Evolutionary conservation across 805 yeast species (phyloP), one percentile per base, ranked within the genome.

Genomic region (Danielia reshetovae): DNA sequence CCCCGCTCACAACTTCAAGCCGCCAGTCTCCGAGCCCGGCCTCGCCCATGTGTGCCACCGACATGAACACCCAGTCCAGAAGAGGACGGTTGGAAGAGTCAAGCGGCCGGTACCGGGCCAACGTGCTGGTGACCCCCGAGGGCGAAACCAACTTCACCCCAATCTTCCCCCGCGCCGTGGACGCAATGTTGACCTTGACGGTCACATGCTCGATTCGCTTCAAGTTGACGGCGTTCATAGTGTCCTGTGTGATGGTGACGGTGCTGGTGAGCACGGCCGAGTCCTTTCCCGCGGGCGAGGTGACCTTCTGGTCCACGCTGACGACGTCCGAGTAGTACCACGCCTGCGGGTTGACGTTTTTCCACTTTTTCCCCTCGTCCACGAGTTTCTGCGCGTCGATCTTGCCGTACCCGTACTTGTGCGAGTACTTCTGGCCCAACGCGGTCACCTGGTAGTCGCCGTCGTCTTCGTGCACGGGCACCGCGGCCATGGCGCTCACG

Each of bases 41-140:
- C 48, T 82, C 89, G 25, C 96, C 96, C 97, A 97, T 93, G 57
- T 93, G 97, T 1, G 95, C 97, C n/a, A 93, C 97, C 8, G 90
- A 75, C 86, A 89, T 86, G 54, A 93, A 93, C 1, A 85, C 84
- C 98, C 98, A 93, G 46, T 83, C 70, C 4, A 55, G 48, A 45
- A 86, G 83, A 0, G 96, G 95, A 1, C 55, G 65, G 2, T 47
- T 42, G 5, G 78, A 68, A 7, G 38, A 44, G 57, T 93, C 98
- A 13, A 60, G 46, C 5, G 60, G 61, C 48, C 98, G 74, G 13
- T 70, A 68, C 16, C 79, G 74, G 0, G 93, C 96, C 40, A 93
- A 68, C 29, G 77, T 74, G 13, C 96, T 86, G 7, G 64, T 64
- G 19, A 84, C 69, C 1, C 95, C 95, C 21, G 58, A 50, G 4